Conservation (phyloP, 495 filamentous ascomycete species). For the Aspergillus cavernicola region DNA sequence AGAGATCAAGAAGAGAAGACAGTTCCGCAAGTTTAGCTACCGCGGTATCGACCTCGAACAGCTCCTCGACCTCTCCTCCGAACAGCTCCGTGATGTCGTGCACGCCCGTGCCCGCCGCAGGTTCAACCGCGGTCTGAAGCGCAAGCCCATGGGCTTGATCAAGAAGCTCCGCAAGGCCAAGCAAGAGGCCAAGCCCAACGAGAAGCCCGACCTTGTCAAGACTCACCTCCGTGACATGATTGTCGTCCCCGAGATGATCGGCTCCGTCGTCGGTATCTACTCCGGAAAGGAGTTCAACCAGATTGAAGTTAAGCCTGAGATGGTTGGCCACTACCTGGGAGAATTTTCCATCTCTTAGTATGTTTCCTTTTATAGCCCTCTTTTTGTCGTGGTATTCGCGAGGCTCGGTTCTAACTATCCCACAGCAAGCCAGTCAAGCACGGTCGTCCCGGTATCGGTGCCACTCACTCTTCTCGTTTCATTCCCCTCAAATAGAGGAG, state of each 20-base stretch:
- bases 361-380: constrained; percentile 37
- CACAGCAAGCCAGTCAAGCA: constrained; percentile 98
- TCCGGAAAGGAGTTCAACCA: constrained; percentile 99
- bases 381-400: background rate
- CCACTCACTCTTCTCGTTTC: constrained; percentile 99
- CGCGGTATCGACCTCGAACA: constrained; percentile 98
- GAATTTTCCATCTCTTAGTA: constrained; percentile 99
- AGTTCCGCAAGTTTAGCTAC: constrained; percentile 99
- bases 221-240: constrained; percentile 99
- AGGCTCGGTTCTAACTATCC: constrained; percentile 30
- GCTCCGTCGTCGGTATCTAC: constrained; percentile 96
- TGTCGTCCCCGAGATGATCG: constrained; percentile 98
- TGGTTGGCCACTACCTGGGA: constrained; percentile 98
- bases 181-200: constrained; percentile 99
- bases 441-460: constrained; percentile 99
- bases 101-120: constrained; percentile 97
- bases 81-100: constrained; percentile 98
- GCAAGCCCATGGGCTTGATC: constrained; percentile 99
- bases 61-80: constrained; percentile 98
- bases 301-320: constrained; percentile 99
- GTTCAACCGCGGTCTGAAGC: constrained; percentile 99
- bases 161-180: constrained; percentile 99
- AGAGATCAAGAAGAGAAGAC: constrained; percentile 98
- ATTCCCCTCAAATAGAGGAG: constrained; percentile 94
- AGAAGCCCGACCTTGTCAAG: constrained; percentile 99